Conservation (phyloP, 2,329 filamentous ascomycete genomes). For the Coleophoma crateriformis region DNA sequence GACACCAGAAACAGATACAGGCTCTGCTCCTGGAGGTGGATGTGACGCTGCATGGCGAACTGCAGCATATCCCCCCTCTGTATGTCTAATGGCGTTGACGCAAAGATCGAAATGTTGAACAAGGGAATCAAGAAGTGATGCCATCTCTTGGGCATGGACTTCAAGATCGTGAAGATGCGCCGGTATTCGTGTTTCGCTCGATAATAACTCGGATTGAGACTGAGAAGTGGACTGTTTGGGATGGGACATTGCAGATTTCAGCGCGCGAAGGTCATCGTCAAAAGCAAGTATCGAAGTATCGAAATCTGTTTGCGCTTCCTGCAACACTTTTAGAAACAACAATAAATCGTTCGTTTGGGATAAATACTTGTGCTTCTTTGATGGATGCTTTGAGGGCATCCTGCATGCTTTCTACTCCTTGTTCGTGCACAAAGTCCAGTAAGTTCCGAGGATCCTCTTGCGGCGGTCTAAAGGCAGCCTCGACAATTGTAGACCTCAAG, state of each 20-base stretch:
- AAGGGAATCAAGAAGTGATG: conserved; percentile 71
- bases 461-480: conserved; percentile 54
- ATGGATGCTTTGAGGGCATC: conserved; percentile 66
- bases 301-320: conserved; percentile 65
- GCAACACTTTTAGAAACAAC: neutral
- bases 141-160: conserved; percentile 73
- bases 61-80: conserved; percentile 72
- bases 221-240: conserved; percentile 25
- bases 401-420: conserved; percentile 59
- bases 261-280: conserved; percentile 63
- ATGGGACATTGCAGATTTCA: conserved; percentile 42
- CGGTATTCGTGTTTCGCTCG: conserved; percentile 32
- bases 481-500: conserved; percentile 58
- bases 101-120: conserved; percentile 90
- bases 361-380: conserved; percentile 58
- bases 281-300: conserved; percentile 64
- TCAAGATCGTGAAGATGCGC: conserved; percentile 35
- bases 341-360: neutral
- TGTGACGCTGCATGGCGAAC: conserved; percentile 64
- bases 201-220: conserved; percentile 10
- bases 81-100: conserved; percentile 84
- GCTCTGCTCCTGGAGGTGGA: conserved; percentile 39
- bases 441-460: conserved; percentile 56
- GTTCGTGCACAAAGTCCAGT: conserved; percentile 72
- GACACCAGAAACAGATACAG: conserved; percentile 60